These are phyloP conservation scores for Sarocladium brachiariae DNA, from an alignment of 2,329 filamentous ascomycete genomes.

Conservation along the genomic window DNA sequence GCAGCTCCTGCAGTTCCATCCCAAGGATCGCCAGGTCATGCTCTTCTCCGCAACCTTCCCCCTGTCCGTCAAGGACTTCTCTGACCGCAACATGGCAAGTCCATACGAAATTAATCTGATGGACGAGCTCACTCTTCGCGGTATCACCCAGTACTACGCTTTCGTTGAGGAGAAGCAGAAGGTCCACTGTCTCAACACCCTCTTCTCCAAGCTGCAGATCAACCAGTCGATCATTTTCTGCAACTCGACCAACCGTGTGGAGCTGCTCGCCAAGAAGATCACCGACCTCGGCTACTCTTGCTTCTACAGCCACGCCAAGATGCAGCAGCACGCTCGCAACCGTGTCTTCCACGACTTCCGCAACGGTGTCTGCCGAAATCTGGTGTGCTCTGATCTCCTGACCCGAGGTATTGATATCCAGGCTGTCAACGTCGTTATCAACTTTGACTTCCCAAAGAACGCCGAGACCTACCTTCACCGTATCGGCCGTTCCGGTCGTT, in stretches of 20 bases:
- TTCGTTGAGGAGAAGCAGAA: constrained; percentile 99
- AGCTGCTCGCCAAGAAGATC: constrained; percentile 97
- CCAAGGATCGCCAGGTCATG: constrained; percentile 98
- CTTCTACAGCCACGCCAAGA: constrained; percentile 98
- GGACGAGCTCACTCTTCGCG: constrained; percentile 95
- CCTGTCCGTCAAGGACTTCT: constrained; percentile 94
- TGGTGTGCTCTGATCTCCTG: constrained; percentile 94
- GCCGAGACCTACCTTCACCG: constrained; percentile 98
- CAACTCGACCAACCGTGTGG: constrained; percentile 97
- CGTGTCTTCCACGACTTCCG: constrained; percentile 99
- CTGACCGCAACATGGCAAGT: constrained; percentile 92
- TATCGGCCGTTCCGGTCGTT: constrained; percentile 94
- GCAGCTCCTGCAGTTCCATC: constrained; percentile 89
- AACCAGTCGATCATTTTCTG: constrained; percentile 99
- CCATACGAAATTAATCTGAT: constrained; percentile 99
- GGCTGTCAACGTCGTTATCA: constrained; percentile 98
- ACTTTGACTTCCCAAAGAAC: constrained; percentile 99
- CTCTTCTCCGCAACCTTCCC: constrained; percentile 98
- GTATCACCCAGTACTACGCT: constrained; percentile 98
- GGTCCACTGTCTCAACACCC: constrained; percentile 96
- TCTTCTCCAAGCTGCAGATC: constrained; percentile 98
- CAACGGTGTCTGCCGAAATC: constrained; percentile 93
- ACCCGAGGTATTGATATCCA: constrained; percentile 99
- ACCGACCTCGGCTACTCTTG: constrained; percentile 98
- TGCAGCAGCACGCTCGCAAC: constrained; percentile 95